Evolutionary conservation across 331 rosid species (phyloP), one percentile per base, ranked within the genome.

Genomic region (Rosa hybrid): DNA sequence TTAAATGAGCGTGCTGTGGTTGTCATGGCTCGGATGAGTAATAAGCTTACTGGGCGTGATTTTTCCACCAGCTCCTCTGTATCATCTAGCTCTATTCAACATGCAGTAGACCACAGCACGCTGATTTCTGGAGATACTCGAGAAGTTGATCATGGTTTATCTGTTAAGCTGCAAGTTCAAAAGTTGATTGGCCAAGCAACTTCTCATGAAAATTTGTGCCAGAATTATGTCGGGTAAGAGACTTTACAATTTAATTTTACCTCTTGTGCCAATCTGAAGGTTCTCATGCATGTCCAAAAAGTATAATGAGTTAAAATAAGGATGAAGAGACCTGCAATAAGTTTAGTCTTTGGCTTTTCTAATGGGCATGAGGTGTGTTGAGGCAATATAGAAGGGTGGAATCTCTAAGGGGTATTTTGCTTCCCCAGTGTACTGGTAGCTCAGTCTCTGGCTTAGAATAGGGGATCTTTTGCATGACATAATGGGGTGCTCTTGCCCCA

Each of bases 1-100:
- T 85, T 95, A 76, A 95, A 93, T 54, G 99, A 95, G 85, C 99
- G 94, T 0, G 99, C 99, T 14, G 94, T 95, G 81, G 97, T 93
- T 87, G 99, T 95, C 42, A 93, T 93, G 99, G 97, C 92, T 75
- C 94, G 99, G 68, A 95, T 95, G 99, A 91, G 92, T 72, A 83
- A 91, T 77, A 95, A 95, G 85, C 97, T 95, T 72, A 95, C 99
- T 17, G 99, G 99, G 21, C 89, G 98, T 69, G 99, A 95, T 78
- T 95, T 95, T 84, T 90, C 96, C 18, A 75, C 94, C 69, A 76
- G 84, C 81, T 87, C 98, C 50, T 82, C 97, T 6, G 83, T 81
- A 48, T 62, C 95, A 42, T 76, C 89, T 69, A 84, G 86, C 68
- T 86, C 97, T 72, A 81, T 79, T 74, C 99, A 86, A 63, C 90